A percentile compares a stretch with the other conserved stretches of the same genome.
These are phyloP conservation scores for Hanseniaspora lindneri DNA, from an alignment of 805 yeast genomes.

Conservation along the genomic window DNA sequence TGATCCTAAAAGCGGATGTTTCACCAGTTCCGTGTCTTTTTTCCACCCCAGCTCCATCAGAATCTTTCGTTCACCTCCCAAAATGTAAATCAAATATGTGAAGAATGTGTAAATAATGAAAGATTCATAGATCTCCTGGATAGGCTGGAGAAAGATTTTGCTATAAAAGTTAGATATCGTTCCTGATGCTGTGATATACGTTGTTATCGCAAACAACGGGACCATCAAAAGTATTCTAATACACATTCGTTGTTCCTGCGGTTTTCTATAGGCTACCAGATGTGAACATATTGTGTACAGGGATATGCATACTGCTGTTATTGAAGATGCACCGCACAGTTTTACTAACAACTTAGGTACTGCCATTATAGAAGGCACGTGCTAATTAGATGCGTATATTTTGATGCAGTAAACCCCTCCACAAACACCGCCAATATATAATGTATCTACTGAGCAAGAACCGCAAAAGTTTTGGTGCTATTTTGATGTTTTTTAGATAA, in stretches of 20 bases:
- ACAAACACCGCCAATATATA: no score
- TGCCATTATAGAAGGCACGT: no score
- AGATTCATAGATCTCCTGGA: conserved; percentile 87
- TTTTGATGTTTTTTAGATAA: no score
- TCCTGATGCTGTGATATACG: conserved; percentile 35
- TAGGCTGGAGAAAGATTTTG: conserved; percentile 48
- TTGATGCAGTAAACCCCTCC: no score
- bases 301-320: conserved; percentile 34
- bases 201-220: conserved; percentile 66
- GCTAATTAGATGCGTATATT: no score
- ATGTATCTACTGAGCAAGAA: no score
- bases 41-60: conserved; percentile 55
- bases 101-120: conserved; percentile 91
- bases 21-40: conserved; percentile 45
- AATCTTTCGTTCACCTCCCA: conserved; percentile 87
- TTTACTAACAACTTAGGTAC: conserved; percentile 4
- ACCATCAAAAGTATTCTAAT: conserved; percentile 72
- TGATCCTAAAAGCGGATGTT: conserved; percentile 46
- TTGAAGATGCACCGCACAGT: conserved; percentile 21
- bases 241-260: conserved; percentile 73
- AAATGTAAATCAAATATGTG: conserved; percentile 62
- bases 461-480: no score
- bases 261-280: conserved; percentile 67
- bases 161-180: conserved; percentile 37
- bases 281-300: conserved; percentile 40